These are phyloP conservation scores for Solanum paucissectum DNA, from an alignment of 257 asterid genomes.

Conservation along the genomic window DNA sequence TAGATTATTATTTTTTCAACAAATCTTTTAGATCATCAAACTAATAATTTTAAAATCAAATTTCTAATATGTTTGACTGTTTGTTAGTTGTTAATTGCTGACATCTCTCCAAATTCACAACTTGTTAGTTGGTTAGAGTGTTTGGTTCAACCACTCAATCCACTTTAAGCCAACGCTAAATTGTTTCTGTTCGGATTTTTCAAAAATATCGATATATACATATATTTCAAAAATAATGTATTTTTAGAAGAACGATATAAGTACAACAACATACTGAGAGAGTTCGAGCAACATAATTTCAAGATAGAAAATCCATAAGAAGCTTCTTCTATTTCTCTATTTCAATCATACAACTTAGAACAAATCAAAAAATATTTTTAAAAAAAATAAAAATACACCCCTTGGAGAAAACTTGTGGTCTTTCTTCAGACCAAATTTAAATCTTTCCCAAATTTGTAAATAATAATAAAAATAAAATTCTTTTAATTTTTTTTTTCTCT, in stretches of 20 bases:
- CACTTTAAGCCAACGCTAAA: neutral
- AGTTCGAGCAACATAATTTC: neutral
- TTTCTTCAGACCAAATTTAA: neutral
- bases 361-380: neutral
- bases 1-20: neutral
- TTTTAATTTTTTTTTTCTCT: too few relatives aligned
- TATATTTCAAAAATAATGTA: neutral
- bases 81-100: neutral
- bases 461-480: too few relatives aligned
- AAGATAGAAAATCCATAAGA: neutral
- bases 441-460: neutral
- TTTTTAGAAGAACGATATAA: neutral
- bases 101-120: neutral
- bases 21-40: neutral
- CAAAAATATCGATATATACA: fast-evolving
- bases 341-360: neutral
- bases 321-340: neutral
- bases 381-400: neutral
- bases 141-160: neutral
- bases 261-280: fast-evolving
- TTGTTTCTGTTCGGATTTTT: neutral
- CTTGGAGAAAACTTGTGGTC: neutral
- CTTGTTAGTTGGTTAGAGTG: neutral
- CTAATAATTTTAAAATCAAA: neutral
- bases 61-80: neutral